Conservation (phyloP, 306 rosid species). For the Trifolium dubium region DNA sequence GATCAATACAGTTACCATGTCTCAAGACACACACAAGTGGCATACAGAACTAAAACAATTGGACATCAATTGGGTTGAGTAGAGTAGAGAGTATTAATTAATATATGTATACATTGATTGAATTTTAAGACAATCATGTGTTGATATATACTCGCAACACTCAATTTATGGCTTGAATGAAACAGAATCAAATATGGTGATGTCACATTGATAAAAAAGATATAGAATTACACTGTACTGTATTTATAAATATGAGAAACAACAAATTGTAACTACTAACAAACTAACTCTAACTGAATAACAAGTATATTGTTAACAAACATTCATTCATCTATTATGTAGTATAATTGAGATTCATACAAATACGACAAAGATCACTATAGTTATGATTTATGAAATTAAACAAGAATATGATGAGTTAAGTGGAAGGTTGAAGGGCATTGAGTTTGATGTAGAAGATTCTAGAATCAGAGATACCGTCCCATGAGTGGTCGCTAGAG, state of each 20-base stretch:
- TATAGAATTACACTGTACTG: background rate
- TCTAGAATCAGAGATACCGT: conserved; percentile 49
- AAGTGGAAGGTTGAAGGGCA: conserved; percentile 33
- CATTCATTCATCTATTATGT: background rate
- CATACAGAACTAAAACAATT: conserved; percentile 65
- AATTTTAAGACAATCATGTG: background rate
- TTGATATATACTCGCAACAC: background rate
- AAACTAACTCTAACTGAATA: background rate
- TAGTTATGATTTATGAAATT: background rate
- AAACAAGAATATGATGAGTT: background rate
- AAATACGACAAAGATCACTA: background rate
- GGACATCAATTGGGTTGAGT: conserved; percentile 84
- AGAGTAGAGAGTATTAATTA: background rate
- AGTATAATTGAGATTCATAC: background rate
- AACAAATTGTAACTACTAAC: background rate
- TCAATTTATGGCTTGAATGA: background rate
- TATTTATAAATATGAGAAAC: background rate
- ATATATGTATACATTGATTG: conserved; percentile 23
- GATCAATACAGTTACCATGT: conserved; percentile 50
- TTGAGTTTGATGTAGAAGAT: conserved; percentile 43
- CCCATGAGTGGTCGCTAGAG: conserved; percentile 27
- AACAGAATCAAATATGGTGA: background rate
- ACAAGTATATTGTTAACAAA: background rate
- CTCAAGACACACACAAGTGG: conserved; percentile 84
- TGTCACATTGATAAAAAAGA: background rate